These are phyloP conservation scores for Leccinellum albellum DNA, from an alignment of 768 basidiomycete genomes.

Conservation along the genomic window DNA sequence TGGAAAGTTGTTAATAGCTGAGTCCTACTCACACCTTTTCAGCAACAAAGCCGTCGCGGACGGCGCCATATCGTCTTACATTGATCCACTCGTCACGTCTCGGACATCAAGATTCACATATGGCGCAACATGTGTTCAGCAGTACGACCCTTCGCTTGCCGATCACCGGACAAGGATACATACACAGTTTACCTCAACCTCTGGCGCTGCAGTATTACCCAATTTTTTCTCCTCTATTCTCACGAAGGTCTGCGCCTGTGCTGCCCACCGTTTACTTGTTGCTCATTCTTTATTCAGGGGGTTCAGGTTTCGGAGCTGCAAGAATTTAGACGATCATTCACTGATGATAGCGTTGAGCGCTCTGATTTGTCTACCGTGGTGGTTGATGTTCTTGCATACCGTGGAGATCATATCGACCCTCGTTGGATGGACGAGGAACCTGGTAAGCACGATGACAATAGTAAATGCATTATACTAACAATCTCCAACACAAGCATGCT, in stretches of 20 bases:
- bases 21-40: not conserved
- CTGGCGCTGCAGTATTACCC: constrained; percentile 31
- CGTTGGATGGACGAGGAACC: constrained; percentile 12
- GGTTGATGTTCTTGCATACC: constrained; percentile 10
- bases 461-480: not conserved
- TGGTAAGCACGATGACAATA: not conserved
- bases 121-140: constrained; percentile 27
- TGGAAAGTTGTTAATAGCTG: not conserved
- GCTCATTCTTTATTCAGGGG: not conserved
- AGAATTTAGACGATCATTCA: constrained; percentile 14
- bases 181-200: constrained; percentile 16
- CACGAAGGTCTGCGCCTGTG: constrained; percentile 16
- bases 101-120: constrained; percentile 43
- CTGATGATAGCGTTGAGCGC: not conserved
- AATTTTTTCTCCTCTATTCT: constrained; percentile 38
- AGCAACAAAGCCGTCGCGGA: not conserved
- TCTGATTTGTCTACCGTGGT: not conserved
- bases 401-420: constrained; percentile 8
- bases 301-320: constrained; percentile 16
- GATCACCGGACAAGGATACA: constrained; percentile 37
- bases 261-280: not conserved
- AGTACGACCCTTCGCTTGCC: constrained; percentile 23
- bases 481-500: not conserved
- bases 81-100: constrained; percentile 44
- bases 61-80: constrained; percentile 14